These are phyloP conservation scores for Talaromyces nanjingensis DNA, from an alignment of 495 filamentous ascomycete genomes.

Conservation along the genomic window DNA sequence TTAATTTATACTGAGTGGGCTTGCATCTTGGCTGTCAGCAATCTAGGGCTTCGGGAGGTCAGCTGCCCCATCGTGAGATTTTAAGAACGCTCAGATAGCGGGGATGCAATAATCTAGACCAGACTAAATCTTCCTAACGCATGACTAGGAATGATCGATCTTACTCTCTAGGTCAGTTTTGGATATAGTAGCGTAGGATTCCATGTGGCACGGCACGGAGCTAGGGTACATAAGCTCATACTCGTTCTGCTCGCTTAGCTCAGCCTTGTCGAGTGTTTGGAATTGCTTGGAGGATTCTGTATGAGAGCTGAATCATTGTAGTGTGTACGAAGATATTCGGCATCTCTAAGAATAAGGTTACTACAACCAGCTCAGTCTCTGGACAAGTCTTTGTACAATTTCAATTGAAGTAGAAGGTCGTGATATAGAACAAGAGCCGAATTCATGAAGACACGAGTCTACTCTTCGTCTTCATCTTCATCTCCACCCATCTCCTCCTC, in stretches of 20 bases:
- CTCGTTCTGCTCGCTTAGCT: neutral
- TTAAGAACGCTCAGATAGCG: neutral
- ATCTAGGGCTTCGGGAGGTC: neutral
- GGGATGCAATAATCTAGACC: neutral
- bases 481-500: constrained; percentile 17
- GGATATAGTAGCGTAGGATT: neutral
- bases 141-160: neutral
- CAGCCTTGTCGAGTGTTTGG: neutral
- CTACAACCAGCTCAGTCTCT: neutral
- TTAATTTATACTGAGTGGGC: neutral
- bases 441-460: neutral
- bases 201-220: neutral
- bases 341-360: neutral
- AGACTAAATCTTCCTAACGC: neutral
- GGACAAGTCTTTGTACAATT: neutral
- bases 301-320: neutral
- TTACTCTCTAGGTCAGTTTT: neutral
- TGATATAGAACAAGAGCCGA: neutral
- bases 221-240: neutral
- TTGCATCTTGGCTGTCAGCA: neutral
- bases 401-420: neutral
- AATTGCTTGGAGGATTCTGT: neutral
- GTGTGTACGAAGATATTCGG: neutral
- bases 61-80: neutral
- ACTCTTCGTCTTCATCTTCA: neutral